A percentile compares a stretch with the other conserved stretches of the same genome.
Evolutionary conservation across 169 alveolate genomes (phyloP).

Genomic region (Ichthyophthirius multifiliis): DNA sequence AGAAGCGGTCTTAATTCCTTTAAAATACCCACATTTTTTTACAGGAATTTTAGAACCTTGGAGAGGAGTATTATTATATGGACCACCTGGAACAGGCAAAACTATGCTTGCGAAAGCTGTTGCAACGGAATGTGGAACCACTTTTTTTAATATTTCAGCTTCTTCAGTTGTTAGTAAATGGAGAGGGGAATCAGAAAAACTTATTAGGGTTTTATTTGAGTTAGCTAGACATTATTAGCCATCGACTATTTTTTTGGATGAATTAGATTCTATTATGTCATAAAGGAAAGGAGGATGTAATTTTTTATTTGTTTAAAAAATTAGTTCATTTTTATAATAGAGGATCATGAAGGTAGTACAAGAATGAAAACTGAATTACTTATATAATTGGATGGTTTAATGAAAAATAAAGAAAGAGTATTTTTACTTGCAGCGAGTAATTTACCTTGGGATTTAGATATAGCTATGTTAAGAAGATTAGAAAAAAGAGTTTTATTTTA

Average conservation of each 20-base stretch:
- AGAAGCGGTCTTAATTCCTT: slow-evolving; percentile 92
- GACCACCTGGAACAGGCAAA: slow-evolving; percentile 97
- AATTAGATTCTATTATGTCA: slow-evolving; percentile 89
- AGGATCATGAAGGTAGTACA: slow-evolving; percentile 85
- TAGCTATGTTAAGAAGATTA: slow-evolving; percentile 82
- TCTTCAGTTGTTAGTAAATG: slow-evolving; percentile 91
- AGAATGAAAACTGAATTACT: slow-evolving; percentile 87
- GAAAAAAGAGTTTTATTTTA: slow-evolving; percentile 79
- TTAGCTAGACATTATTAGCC: slow-evolving; percentile 92
- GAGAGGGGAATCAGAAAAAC: slow-evolving; percentile 94
- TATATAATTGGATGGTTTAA: slow-evolving; percentile 86
- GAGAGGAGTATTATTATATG: slow-evolving; percentile 92
- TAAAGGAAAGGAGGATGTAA: slow-evolving; percentile 74
- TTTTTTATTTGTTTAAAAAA: not conserved
- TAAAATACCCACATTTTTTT: slow-evolving; percentile 89
- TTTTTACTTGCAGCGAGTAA: slow-evolving; percentile 87
- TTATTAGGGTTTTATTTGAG: slow-evolving; percentile 88
- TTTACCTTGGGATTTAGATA: slow-evolving; percentile 89
- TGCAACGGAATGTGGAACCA: slow-evolving; percentile 91
- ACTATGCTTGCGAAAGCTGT: slow-evolving; percentile 94
- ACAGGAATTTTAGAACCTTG: slow-evolving; percentile 92
- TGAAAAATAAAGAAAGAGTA: slow-evolving; percentile 70
- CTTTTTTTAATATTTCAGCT: slow-evolving; percentile 91
- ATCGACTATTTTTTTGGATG: slow-evolving; percentile 92
- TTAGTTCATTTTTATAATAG: slow-evolving; percentile 12